These are phyloP conservation scores for Penicillium paneum DNA, from an alignment of 2,329 filamentous ascomycete genomes.

Conservation along the genomic window DNA sequence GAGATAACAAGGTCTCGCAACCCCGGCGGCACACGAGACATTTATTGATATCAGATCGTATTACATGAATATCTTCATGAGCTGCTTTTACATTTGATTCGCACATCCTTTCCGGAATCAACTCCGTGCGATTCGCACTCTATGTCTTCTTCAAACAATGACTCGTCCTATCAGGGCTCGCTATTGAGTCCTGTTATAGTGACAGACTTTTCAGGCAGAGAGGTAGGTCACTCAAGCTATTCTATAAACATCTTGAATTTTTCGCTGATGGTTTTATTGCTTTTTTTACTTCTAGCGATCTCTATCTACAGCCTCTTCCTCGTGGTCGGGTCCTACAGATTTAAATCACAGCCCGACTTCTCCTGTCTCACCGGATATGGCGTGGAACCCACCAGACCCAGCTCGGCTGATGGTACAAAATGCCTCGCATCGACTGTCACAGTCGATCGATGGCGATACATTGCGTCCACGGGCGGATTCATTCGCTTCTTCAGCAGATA, in stretches of 20 bases:
- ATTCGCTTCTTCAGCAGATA: slow-evolving; percentile 36
- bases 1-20: slow-evolving; percentile 1
- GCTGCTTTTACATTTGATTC: neutral
- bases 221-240: slow-evolving; percentile 11
- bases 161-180: slow-evolving; percentile 10
- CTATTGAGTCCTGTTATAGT: slow-evolving; percentile 17
- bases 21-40: neutral
- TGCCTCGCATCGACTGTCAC: slow-evolving; percentile 31
- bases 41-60: neutral
- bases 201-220: slow-evolving; percentile 17
- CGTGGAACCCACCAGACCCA: slow-evolving; percentile 20
- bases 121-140: neutral
- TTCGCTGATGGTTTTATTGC: neutral
- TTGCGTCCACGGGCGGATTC: slow-evolving; percentile 44
- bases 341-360: slow-evolving; percentile 18
- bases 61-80: neutral
- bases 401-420: slow-evolving; percentile 26
- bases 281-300: slow-evolving; percentile 13
- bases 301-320: slow-evolving; percentile 19
- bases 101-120: neutral
- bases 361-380: slow-evolving; percentile 26
- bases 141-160: slow-evolving; percentile 6
- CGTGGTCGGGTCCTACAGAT: slow-evolving; percentile 20
- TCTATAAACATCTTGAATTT: neutral
- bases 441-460: slow-evolving; percentile 44